Evolutionary conservation across 2,329 filamentous ascomycete species (phyloP).

Genomic region (Alternaria tenuissima): DNA sequence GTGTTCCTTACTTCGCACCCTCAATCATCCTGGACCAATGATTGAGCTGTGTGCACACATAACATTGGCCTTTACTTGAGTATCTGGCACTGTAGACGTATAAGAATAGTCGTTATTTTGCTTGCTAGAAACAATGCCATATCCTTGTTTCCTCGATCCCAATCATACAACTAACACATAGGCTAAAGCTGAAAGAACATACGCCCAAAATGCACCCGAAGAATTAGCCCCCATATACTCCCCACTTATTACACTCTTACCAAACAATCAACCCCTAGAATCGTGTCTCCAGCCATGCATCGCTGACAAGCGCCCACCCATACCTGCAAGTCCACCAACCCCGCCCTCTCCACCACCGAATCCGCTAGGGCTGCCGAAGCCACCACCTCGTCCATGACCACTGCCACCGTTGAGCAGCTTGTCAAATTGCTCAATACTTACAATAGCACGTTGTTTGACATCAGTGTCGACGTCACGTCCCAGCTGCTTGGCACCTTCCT

Average conservation of each 20-base stretch:
- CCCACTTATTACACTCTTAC: neutral
- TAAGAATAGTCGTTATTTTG: neutral
- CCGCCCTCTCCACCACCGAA: conserved; percentile 21
- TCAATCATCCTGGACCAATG: neutral
- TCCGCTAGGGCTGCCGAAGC: conserved; percentile 15
- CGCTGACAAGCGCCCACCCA: conserved; percentile 18
- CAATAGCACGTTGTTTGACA: conserved; percentile 84
- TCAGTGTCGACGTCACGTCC: conserved; percentile 79
- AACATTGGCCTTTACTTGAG: neutral
- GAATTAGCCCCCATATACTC: neutral
- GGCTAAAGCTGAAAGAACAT: neutral
- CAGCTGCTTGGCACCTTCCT: conserved; percentile 67
- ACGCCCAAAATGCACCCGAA: neutral
- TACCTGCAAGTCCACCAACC: conserved; percentile 11
- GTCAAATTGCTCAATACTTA: conserved; percentile 70
- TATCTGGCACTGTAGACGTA: neutral
- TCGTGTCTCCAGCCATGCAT: conserved; percentile 31
- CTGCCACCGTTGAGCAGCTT: conserved; percentile 28
- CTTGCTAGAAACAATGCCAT: neutral
- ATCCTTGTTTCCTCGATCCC: neutral
- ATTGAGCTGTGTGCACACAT: neutral
- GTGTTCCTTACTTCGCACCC: neutral
- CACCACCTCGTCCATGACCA: conserved; percentile 5
- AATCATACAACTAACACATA: neutral
- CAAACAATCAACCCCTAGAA: conserved; percentile 17